Conservation (phyloP, 2,329 filamentous ascomycete genomes). For the Colletotrichum brevisporum region DNA sequence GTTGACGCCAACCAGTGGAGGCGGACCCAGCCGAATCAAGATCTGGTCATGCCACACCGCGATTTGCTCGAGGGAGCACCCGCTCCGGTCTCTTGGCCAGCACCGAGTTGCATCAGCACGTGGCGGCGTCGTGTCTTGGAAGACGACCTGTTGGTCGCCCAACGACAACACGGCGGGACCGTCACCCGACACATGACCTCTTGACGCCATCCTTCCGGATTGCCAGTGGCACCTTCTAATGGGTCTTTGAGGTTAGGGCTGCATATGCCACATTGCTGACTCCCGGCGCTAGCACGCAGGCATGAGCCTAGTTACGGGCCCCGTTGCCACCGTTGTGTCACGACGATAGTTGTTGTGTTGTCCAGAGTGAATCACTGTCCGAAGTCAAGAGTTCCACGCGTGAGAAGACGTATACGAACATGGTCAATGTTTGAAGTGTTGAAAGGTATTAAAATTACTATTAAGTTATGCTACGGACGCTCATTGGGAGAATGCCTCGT, state of each 20-base stretch:
- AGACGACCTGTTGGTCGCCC: background rate
- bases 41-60: constrained; percentile 17
- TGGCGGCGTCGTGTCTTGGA: constrained; percentile 10
- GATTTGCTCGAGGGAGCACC: constrained; percentile 15
- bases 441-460: constrained; percentile 10
- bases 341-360: constrained; percentile 2
- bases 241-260: constrained; percentile 36
- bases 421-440: too few relatives aligned
- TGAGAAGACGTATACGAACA: background rate
- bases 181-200: constrained; percentile 28
- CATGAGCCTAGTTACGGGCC: constrained; percentile 31
- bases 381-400: background rate
- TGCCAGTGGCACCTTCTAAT: constrained; percentile 25
- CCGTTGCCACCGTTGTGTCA: constrained; percentile 22
- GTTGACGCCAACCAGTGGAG: background rate
- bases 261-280: constrained; percentile 38
- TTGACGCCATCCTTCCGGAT: constrained; percentile 23
- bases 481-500: constrained; percentile 11
- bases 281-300: constrained; percentile 37
- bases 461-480: background rate
- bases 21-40: constrained; percentile 14
- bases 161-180: constrained; percentile 15
- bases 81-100: constrained; percentile 1
- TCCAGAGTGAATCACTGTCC: background rate
- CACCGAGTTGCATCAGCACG: constrained; percentile 4